Evolutionary conservation across 1,284 basidiomycete genomes (phyloP), one percentile per base, ranked within the genome.

Genomic region (Sanghuangporus weigelae): DNA sequence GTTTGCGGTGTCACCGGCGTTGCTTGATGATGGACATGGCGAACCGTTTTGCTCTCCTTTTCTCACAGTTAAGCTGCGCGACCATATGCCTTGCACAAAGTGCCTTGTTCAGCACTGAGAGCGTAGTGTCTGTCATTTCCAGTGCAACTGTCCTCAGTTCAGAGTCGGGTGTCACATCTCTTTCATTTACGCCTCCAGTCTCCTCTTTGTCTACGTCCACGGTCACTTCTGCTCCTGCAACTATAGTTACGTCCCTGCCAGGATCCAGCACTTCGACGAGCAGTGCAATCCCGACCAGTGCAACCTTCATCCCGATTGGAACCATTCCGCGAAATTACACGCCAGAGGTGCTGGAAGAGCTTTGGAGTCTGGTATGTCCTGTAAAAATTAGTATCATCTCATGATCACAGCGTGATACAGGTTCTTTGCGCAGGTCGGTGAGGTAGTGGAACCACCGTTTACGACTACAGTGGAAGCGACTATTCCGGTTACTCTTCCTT

Each of bases 401-500:
- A 2, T 14, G 8, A 23, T 3, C n/a, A 51, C 50, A 23, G 31
- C 12, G 14, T 44, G 12, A 44, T 5, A 19, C 14, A 7, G 14
- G 19, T 51, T 51, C 26, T 26, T 23, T 8, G 5, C 39, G 36
- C 8, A 81, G 80, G 79, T 80, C 36, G 80, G 79, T 1, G 73
- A 76, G 11, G 77, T 81, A 31, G 70, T 76, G 64, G 61, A 74
- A 10, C 79, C 79, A 14, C 79, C 79, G 31, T 77, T 80, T 67
- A 80, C 79, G 0, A 81, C 79, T 0, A 80, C 78, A 2, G 70
- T 69, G 7, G 69, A 74, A 4, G 77, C 79, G 2, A 67, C 73
- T 8, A 69, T 74, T 6, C 76, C 79, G 0, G 73, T 80, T 23
- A 65, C 72, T 1, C 66, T 78, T 10, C 79, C 79, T 16, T 77